Conservation (phyloP, 441 rosid genomes). For the Daphne laureola region DNA sequence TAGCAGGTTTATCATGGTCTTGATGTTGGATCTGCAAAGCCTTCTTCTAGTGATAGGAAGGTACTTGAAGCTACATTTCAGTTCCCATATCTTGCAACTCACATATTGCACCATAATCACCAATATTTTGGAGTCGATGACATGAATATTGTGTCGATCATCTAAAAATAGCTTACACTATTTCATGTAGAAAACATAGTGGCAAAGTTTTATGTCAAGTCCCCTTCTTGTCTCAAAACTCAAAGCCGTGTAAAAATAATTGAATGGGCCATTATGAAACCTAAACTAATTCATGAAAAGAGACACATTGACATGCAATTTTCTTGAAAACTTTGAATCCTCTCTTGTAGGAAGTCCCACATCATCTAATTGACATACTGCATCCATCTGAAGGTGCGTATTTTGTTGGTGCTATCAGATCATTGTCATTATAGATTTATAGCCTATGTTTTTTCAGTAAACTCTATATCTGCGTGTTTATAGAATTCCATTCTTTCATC, state of each 20-base stretch:
- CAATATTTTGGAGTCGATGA: no score
- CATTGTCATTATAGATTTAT: slow-evolving; percentile 1
- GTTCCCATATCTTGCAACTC: neutral
- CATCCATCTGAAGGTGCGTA: slow-evolving; percentile 71
- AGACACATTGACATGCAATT: neutral
- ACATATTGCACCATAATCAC: no score
- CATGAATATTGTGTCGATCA: no score
- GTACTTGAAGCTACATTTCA: slow-evolving; percentile 15
- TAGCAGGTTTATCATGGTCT: slow-evolving; percentile 77
- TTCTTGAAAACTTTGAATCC: neutral
- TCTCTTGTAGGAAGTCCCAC: slow-evolving; percentile 63
- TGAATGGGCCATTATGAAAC: slow-evolving; percentile 15
- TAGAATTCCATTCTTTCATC: no score
- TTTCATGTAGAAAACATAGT: no score
- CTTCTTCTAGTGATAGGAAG: slow-evolving; percentile 50
- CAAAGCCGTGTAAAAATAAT: neutral
- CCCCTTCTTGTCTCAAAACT: no score
- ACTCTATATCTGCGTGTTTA: neutral
- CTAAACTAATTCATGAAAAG: neutral
- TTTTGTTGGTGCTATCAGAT: slow-evolving; percentile 9
- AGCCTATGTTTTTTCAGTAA: no score
- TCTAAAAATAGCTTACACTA: no score
- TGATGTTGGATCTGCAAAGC: slow-evolving; percentile 87
- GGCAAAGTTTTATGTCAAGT: no score
- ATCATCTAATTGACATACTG: slow-evolving; percentile 76